Conservation (phyloP, 768 basidiomycete species). For the Macrolepiota fuliginosa region DNA sequence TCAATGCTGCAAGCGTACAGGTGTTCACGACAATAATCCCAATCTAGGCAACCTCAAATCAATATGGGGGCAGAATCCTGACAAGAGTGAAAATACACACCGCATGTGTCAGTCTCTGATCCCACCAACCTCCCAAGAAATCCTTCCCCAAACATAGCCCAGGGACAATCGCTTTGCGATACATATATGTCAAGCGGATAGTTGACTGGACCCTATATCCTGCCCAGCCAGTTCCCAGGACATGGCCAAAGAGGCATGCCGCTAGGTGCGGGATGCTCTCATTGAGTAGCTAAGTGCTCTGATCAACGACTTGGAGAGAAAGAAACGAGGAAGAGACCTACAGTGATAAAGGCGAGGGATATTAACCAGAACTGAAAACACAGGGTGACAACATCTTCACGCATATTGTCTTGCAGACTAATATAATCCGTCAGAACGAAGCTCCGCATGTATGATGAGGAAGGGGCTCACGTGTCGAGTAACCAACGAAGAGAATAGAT, state of each 20-base stretch:
- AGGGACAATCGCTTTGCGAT: constrained; percentile 31
- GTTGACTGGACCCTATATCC: constrained; percentile 38
- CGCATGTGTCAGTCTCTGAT: constrained; percentile 26
- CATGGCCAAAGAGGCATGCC: constrained; percentile 43
- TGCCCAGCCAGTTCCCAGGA: constrained; percentile 47
- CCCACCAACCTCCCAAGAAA: constrained; percentile 43
- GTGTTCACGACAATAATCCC: constrained; percentile 38
- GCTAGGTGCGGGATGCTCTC: constrained; percentile 53
- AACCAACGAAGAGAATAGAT: constrained; percentile 44
- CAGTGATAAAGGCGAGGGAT: constrained; percentile 42
- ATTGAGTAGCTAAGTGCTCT: constrained; percentile 36
- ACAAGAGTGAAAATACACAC: constrained; percentile 26
- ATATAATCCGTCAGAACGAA: neutral
- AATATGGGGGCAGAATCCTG: neutral
- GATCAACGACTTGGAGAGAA: neutral
- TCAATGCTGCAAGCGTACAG: constrained; percentile 32
- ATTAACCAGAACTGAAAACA: constrained; percentile 49
- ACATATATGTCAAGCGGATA: constrained; percentile 26
- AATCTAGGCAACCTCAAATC: constrained; percentile 26
- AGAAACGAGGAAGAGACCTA: constrained; percentile 21
- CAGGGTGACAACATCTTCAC: constrained; percentile 47
- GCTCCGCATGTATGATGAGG: neutral
- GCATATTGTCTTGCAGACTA: constrained; percentile 37
- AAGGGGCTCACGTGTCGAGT: constrained; percentile 36
- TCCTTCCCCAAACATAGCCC: constrained; percentile 39